Percentiles rank a stretch among this genome's conserved stretches.
These are phyloP conservation scores for Chlamydomonas sphaeroides DNA, from an alignment of 139 green algal genomes.

Conservation along the genomic window DNA sequence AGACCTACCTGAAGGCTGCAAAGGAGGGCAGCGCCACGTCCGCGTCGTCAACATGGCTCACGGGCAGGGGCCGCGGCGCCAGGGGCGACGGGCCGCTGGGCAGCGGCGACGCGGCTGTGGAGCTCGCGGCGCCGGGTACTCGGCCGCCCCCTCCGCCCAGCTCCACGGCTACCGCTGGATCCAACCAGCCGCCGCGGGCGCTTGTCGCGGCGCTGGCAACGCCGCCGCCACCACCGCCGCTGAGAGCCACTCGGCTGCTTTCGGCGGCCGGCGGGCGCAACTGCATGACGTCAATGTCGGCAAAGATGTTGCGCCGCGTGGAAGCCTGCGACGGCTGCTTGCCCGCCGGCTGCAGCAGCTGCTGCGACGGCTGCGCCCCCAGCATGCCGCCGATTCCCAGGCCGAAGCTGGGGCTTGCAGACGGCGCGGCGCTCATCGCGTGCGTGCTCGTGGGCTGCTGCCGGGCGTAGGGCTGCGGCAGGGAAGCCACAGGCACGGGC, in stretches of 20 bases:
- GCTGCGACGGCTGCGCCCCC: neutral
- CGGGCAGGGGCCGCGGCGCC: neutral
- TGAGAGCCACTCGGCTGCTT: no score
- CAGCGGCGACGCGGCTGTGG: neutral
- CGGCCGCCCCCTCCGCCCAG: no score
- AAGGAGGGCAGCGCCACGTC: slow-evolving; percentile 34
- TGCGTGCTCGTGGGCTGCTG: no score
- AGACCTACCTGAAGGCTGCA: slow-evolving; percentile 12
- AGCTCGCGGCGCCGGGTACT: neutral
- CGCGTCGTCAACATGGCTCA: slow-evolving; percentile 1
- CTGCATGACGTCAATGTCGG: slow-evolving; percentile 9
- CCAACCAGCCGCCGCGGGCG: no score
- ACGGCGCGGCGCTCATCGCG: no score
- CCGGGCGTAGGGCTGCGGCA: no score
- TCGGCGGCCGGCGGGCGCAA: no score
- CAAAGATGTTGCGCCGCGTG: slow-evolving; percentile 12
- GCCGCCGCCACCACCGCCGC: neutral
- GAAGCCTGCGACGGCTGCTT: neutral
- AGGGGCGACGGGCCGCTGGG: neutral
- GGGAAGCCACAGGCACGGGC: neutral
- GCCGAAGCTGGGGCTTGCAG: neutral
- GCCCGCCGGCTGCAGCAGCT: neutral
- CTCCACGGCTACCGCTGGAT: no score
- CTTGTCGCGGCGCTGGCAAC: neutral
- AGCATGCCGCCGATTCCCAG: no score